phyloP scores from a whole-genome alignment of 2,329 filamentous ascomycete species.

The Xylariaceae sp. region DNA sequence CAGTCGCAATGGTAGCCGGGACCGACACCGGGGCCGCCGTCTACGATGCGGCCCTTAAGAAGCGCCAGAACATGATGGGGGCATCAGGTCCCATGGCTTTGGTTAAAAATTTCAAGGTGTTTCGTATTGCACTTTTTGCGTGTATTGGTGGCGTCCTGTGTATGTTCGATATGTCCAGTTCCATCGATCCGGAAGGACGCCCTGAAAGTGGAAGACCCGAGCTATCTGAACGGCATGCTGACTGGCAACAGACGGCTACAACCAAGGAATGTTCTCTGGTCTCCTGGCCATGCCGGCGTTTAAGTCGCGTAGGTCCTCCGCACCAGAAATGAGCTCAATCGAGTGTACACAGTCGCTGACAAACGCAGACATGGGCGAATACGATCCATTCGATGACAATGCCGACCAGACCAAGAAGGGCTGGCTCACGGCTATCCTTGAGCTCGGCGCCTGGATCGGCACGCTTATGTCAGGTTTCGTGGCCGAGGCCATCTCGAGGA shows the following conservation, averaged over 20 bases:
- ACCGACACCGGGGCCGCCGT: conserved; percentile 29
- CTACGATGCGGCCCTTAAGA: conserved; percentile 38
- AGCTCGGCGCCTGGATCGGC: conserved; percentile 75
- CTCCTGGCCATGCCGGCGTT: conserved; percentile 57
- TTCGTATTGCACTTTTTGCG: conserved; percentile 57
- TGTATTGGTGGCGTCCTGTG: conserved; percentile 58
- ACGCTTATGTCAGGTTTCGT: conserved; percentile 65
- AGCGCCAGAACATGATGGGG: conserved; percentile 39
- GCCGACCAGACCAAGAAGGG: conserved; percentile 52
- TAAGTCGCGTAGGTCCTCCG: conserved; percentile 37
- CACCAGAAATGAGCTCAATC: too few relatives aligned
- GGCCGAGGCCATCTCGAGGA: conserved; percentile 66
- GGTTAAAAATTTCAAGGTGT: conserved; percentile 57
- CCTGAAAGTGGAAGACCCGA: too few relatives aligned
- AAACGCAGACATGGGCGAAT: conserved; percentile 51
- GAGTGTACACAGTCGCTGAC: neutral
- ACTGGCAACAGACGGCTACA: too few relatives aligned
- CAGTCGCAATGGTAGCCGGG: conserved; percentile 7
- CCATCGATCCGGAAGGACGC: too few relatives aligned
- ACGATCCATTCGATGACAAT: conserved; percentile 39
- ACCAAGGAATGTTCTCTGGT: conserved; percentile 73
- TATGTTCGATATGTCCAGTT: too few relatives aligned
- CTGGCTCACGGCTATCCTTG: conserved; percentile 64
- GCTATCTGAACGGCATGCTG: too few relatives aligned
- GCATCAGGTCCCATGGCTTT: conserved; percentile 39